Base-by-base conservation (phyloP, 2,329 filamentous ascomycete species). In the Lecanosticta acicola region DNA sequence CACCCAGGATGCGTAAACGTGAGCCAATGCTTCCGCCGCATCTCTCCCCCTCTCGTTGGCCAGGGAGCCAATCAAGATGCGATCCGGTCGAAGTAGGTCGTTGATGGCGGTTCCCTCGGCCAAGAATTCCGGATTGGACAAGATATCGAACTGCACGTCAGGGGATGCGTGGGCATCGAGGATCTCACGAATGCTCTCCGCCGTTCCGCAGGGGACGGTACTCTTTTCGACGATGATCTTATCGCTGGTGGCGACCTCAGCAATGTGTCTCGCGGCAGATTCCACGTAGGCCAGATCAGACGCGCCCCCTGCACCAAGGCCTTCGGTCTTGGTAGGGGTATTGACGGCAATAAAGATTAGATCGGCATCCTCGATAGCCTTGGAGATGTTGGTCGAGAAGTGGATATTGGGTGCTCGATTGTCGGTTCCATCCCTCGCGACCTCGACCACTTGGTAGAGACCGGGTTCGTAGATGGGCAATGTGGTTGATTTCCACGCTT, bases 91-190 rank as follows among this genome's bases (percentile, higher is more conserved):
- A 40, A 87, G 73, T 7, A 91, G 73, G 61, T 90, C 82, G 37
- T 77, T 71, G 51, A 90, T 77, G 3, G 86, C 85, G 3, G 84
- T 87, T 42, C 86, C 86, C 54, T 86, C 85, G 19, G 86, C 83
- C 35, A 91, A 71, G 62, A 90, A 91, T 64, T 91, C 86, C 4
- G 86, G 86, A 66, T 90, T 90, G 37, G 84, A 88, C 19, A 90
- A 75, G 45, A 90, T 80, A 61, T 89, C 83, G 60, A 89, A 89
- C n/a, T 35, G 11, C 18, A 52, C 47, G 10, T 35, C 11, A 35
- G 16, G n/a, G 33, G 11, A n/a, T 14, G 33, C 33, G 16, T 17
- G 16, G 11, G 33, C 33, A 35, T 35, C 33, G 11, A 87, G 80
- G 54, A 81, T 86, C 54, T 83, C 77, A 56, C 78, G 75, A 32